Base-by-base conservation (phyloP, 805 yeast genomes). In the Yamadazyma tumulicola region DNA sequence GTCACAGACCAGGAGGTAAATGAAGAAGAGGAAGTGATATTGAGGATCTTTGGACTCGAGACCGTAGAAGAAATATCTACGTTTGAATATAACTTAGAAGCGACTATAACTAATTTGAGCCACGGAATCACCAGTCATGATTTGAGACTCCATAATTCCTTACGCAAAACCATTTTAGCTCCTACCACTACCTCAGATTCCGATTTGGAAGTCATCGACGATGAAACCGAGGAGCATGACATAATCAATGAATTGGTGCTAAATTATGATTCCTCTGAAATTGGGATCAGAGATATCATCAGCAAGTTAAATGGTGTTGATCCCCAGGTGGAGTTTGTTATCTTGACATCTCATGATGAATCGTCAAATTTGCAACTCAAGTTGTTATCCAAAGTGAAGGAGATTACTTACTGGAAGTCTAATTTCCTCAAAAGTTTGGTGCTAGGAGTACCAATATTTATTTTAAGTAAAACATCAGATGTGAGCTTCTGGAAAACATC, bases 211-310 rank as follows among this genome's bases (percentile, higher is more conserved):
- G 21, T 31, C 5, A 14, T 29, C 17, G 7, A 26, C 23, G 43
- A 40, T 28, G 17, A 23, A 13, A 21, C 28, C 7, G 11, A 20
- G 4, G 33, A 16, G 11, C 47, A 45, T 8, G 27, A 24, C 31
- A 37, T 54, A 13, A 49, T 52, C 4, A 67, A 65, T 40, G 67
- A 64, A 44, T 53, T 66, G 21, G 21, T 33, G 1, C 57, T 88
- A 2, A 50, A 53, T 1, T 85, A 74, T 54, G 72, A 77, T 48
- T 57, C 81, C 0, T 33, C 58, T 3, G 35, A 51, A 0, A 58
- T 75, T 3, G 95, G 96, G 4, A 69, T 83, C 1, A 71, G 97
- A 39, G 69, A 64, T 13, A 57, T 91, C 7, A 68, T 85, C 8
- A 64, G 69, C 9, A 51, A 51, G 1, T 43, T 67, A 27, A 55